Base-by-base conservation (phyloP, 345 rosid species). In the Camelina hispida region DNA sequence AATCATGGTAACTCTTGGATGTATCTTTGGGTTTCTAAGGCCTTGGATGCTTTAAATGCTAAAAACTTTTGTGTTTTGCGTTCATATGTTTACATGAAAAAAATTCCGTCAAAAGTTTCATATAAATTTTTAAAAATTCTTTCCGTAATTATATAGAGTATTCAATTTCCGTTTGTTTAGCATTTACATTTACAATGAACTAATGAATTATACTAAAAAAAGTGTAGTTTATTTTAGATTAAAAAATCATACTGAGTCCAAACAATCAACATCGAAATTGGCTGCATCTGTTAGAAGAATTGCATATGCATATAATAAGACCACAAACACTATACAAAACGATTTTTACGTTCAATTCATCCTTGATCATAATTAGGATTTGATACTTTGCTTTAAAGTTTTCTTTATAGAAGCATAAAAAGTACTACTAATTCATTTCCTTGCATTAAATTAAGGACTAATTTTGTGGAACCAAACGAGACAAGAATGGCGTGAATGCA, bases 391-490 rank as follows among this genome's bases (percentile, higher is more conserved):
- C 28, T 48, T 52, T 20, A n/a, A 48, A 58, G 50, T 37, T 72
- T 7, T 25, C 4, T 62, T 23, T 9, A 13, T 34, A 42, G 53
- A 52, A 64, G 28, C 46, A 17, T 30, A 20, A 56, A 17, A 1
- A 35, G 12, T 13, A 8, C 22, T 37, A 44, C 42, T 46, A 56
- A 4, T 38, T 50, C 12, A 58, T 17, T 37, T 75, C 25, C 16
- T 71, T 53, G 37, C 55, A 18, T 2, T 51, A 30, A 75, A 23
- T 23, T 23, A 23, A 75, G 79, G 79, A 46, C 68, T 59, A 50
- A 65, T 22, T 18, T 40, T 28, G 56, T 75, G 73, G 79, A 75
- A 75, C 55, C 62, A 67, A 60, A 68, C 73, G 4, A 75, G 68
- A 75, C 55, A 75, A 51, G 54, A 68, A 18, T 75, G 79, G 79